Conservation (phyloP, 2,329 filamentous ascomycete genomes). For the Aspergillus phoenicis region DNA sequence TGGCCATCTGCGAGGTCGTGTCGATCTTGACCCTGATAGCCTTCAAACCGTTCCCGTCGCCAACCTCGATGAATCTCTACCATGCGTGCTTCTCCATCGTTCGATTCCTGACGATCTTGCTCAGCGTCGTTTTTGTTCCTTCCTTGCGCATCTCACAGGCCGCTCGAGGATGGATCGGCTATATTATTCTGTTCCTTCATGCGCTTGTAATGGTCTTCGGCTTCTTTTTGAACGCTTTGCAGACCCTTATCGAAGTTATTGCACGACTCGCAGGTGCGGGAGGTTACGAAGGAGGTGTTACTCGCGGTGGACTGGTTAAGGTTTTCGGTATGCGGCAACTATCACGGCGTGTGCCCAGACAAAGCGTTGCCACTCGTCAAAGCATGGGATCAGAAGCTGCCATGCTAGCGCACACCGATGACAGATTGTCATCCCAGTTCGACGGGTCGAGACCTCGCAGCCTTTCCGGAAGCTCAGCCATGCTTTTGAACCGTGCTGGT, state of each 20-base stretch:
- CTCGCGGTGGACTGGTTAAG: conserved; percentile 81
- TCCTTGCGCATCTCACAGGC: conserved; percentile 76
- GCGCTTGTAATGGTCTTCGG: conserved; percentile 83
- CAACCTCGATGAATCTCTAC: conserved; percentile 97
- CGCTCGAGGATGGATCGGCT: conserved; percentile 91
- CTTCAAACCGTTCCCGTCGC: conserved; percentile 84
- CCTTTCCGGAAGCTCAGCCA: conserved; percentile 63
- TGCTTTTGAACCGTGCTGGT: conserved; percentile 58
- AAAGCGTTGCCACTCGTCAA: conserved; percentile 67
- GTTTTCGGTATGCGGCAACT: conserved; percentile 87
- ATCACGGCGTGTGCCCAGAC: conserved; percentile 69
- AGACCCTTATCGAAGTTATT: conserved; percentile 85
- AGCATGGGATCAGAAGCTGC: conserved; percentile 81
- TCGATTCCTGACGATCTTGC: conserved; percentile 72
- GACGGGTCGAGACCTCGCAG: conserved; percentile 59
- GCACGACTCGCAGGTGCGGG: conserved; percentile 82
- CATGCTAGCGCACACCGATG: conserved; percentile 72
- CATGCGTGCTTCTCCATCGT: conserved; percentile 81
- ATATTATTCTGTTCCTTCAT: conserved; percentile 84
- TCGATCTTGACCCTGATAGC: conserved; percentile 83
- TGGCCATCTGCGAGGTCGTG: conserved; percentile 93
- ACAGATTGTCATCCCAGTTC: conserved; percentile 62
- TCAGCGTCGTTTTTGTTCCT: conserved; percentile 83
- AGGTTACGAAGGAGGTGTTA: conserved; percentile 68
- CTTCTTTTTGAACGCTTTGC: conserved; percentile 88